Conservation (phyloP, 345 rosid genomes). For the Erucastrum elatum region DNA sequence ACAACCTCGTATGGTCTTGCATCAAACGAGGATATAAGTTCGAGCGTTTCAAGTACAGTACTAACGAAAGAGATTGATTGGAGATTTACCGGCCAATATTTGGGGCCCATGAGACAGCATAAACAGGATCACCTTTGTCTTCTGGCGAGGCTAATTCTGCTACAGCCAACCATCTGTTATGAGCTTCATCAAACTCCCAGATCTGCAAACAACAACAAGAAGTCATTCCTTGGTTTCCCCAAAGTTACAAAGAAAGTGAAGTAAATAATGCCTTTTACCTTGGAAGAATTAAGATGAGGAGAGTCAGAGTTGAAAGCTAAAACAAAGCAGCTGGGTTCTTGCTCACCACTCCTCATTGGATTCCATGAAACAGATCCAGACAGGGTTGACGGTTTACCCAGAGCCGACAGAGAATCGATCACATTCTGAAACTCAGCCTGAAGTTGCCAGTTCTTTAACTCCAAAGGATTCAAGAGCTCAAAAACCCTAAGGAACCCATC, state of each 20-base stretch:
- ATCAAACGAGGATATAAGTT: constrained; percentile 9
- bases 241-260: too few relatives aligned
- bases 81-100: constrained; percentile 73
- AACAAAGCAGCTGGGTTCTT: constrained; percentile 86
- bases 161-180: constrained; percentile 91
- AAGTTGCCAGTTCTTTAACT: constrained; percentile 86
- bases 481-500: constrained; percentile 75
- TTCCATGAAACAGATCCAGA: constrained; percentile 93
- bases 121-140: constrained; percentile 74
- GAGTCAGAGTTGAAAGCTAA: constrained; percentile 75
- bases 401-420: constrained; percentile 66
- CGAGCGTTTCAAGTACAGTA: neutral
- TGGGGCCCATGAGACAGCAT: constrained; percentile 87
- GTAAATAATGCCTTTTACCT: constrained; percentile 46
- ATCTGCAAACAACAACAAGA: constrained; percentile 56
- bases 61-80: neutral
- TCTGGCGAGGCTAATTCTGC: constrained; percentile 82
- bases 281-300: constrained; percentile 70
- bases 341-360: constrained; percentile 57
- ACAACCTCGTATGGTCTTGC: constrained; percentile 77
- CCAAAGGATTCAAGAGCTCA: constrained; percentile 77
- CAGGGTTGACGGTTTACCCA: constrained; percentile 58
- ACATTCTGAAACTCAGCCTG: constrained; percentile 97
- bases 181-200: constrained; percentile 95
- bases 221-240: neutral